Conservation (phyloP, 2,329 filamentous ascomycete species). For the Penicillium sp. region DNA sequence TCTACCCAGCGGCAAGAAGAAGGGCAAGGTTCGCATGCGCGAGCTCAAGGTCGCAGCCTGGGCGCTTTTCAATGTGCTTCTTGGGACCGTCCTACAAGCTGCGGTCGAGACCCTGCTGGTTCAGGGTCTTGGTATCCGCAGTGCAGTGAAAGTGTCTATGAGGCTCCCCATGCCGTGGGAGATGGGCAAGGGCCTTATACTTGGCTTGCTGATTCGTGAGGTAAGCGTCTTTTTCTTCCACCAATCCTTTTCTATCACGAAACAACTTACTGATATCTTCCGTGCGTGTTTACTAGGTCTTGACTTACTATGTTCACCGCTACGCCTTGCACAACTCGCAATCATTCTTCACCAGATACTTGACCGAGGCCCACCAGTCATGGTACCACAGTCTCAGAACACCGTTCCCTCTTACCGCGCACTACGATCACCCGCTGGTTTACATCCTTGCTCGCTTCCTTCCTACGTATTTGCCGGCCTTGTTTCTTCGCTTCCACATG, state of each 20-base stretch:
- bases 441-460: conserved; percentile 57
- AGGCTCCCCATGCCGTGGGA: conserved; percentile 63
- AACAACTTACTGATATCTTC: conserved; percentile 2
- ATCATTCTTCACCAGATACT: conserved; percentile 20
- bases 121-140: conserved; percentile 52
- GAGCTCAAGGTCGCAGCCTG: conserved; percentile 54
- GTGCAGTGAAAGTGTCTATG: conserved; percentile 59
- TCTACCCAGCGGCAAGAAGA: conserved; percentile 45
- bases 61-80: conserved; percentile 55
- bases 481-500: conserved; percentile 60
- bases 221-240: conserved; percentile 32
- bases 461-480: conserved; percentile 57
- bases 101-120: conserved; percentile 57
- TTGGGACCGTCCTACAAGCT: conserved; percentile 56
- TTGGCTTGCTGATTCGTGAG: conserved; percentile 58
- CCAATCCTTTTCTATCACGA: neutral
- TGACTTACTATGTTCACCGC: conserved; percentile 69
- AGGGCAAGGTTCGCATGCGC: conserved; percentile 40
- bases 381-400: conserved; percentile 58
- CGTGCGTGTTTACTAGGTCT: conserved; percentile 20
- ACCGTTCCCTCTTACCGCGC: conserved; percentile 58
- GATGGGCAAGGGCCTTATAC: conserved; percentile 55
- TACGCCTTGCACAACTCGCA: conserved; percentile 61
- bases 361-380: conserved; percentile 53
- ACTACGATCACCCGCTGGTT: conserved; percentile 60